These are phyloP conservation scores for Gyrodon lividus DNA, from an alignment of 768 basidiomycete species.

Conservation along the genomic window DNA sequence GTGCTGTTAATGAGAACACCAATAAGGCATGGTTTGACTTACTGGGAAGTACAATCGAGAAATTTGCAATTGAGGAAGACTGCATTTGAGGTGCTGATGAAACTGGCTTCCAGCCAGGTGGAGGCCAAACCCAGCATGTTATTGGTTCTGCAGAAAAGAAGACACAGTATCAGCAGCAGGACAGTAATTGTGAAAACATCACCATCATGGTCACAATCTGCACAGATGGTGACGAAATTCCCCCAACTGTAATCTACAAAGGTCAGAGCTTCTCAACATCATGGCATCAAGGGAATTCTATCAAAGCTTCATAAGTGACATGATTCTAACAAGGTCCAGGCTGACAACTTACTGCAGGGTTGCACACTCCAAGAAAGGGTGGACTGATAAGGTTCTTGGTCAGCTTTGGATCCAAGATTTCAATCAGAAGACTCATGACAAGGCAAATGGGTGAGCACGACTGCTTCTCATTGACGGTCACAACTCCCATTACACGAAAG, in stretches of 20 bases:
- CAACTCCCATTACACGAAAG: constrained; percentile 38
- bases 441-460: constrained; percentile 28
- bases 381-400: constrained; percentile 38
- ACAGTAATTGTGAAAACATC: constrained; percentile 37
- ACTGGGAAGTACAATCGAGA: not conserved
- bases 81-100: constrained; percentile 14
- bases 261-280: too few relatives aligned
- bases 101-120: constrained; percentile 11
- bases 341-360: constrained; percentile 17
- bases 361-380: constrained; percentile 36
- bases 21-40: not conserved
- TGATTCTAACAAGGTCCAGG: constrained; percentile 1
- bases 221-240: constrained; percentile 32
- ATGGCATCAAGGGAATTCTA: too few relatives aligned
- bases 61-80: not conserved
- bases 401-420: constrained; percentile 40
- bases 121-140: not conserved
- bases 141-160: constrained; percentile 2
- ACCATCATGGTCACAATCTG: constrained; percentile 42
- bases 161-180: constrained; percentile 35
- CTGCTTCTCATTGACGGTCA: constrained; percentile 50
- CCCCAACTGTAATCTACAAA: constrained; percentile 36
- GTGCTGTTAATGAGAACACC: too few relatives aligned
- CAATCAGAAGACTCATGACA: constrained; percentile 36
- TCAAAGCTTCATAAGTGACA: too few relatives aligned